These are phyloP conservation scores for Scutellaria barbata DNA, from an alignment of 257 asterid species.

Conservation along the genomic window DNA sequence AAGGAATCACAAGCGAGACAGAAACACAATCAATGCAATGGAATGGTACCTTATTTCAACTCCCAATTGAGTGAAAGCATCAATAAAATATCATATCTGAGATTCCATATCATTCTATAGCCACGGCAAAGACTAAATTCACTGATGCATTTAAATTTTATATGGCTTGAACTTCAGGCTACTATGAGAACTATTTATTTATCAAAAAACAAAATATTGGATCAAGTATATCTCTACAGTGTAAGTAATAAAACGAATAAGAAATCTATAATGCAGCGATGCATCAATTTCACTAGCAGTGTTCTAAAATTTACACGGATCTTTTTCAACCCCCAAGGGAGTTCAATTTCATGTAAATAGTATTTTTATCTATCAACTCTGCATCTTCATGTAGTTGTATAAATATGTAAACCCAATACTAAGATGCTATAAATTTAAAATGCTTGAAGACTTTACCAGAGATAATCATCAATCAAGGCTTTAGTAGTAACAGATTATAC, in stretches of 20 bases:
- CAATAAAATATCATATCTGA: neutral
- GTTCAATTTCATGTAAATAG: conserved; percentile 13
- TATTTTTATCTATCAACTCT: neutral
- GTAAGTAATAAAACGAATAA: neutral
- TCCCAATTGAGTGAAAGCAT: neutral
- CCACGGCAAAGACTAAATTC: neutral
- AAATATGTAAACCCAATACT: neutral
- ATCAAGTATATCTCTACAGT: neutral
- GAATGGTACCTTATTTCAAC: neutral
- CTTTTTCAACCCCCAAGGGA: neutral
- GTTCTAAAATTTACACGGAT: neutral
- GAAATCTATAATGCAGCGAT: neutral
- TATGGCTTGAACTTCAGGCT: neutral
- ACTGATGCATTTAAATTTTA: neutral
- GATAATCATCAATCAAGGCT: neutral
- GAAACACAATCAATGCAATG: neutral
- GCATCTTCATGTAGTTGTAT: neutral
- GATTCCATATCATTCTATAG: neutral
- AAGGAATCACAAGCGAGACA: conserved; percentile 5
- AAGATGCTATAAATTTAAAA: neutral
- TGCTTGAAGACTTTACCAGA: neutral
- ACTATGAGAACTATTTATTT: neutral
- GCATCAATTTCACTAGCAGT: neutral
- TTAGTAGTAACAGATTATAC: neutral
- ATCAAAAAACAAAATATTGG: neutral